Evolutionary conservation across 2,329 filamentous ascomycete species (phyloP).

Genomic region (Fusarium neocosmosporiellum): DNA sequence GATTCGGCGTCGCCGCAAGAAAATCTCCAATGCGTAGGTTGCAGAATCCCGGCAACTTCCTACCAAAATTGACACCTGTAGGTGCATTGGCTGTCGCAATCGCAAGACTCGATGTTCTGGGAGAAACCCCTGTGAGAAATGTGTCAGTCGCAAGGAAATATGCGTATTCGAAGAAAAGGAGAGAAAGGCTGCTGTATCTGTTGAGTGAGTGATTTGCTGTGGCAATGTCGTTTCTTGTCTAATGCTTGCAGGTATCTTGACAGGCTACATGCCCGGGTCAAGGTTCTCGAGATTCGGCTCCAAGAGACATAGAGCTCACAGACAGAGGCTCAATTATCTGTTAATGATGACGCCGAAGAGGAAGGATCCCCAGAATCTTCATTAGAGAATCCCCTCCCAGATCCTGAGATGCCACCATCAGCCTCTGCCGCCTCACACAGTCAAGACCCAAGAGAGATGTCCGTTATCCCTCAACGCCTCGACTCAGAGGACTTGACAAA

Average conservation of each 20-base stretch:
- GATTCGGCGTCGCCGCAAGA: conserved; percentile 13
- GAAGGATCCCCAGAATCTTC: background rate
- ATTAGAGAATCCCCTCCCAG: background rate
- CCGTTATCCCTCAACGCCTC: background rate
- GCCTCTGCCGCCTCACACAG: background rate
- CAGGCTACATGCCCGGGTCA: conserved; percentile 24
- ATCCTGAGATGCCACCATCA: background rate
- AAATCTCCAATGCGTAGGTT: conserved; percentile 24
- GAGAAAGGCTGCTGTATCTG: conserved; percentile 23
- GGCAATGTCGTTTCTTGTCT: background rate
- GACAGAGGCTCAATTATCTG: too few relatives aligned
- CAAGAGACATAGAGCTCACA: background rate
- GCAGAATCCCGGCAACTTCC: background rate
- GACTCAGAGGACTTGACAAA: conserved; percentile 23
- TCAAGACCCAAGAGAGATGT: background rate
- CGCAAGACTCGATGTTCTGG: conserved; percentile 36
- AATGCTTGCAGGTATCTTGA: conserved; percentile 27
- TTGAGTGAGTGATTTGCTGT: conserved; percentile 14
- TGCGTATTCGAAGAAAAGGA: conserved; percentile 37
- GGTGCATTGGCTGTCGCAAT: conserved; percentile 33
- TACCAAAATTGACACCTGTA: conserved; percentile 2
- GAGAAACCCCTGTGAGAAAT: conserved; percentile 29
- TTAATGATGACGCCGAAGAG: background rate
- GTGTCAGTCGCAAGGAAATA: conserved; percentile 23
- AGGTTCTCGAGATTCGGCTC: conserved; percentile 23